Base-by-base conservation (phyloP, 148 eudicot species). In the Persicaria maculosa region DNA sequence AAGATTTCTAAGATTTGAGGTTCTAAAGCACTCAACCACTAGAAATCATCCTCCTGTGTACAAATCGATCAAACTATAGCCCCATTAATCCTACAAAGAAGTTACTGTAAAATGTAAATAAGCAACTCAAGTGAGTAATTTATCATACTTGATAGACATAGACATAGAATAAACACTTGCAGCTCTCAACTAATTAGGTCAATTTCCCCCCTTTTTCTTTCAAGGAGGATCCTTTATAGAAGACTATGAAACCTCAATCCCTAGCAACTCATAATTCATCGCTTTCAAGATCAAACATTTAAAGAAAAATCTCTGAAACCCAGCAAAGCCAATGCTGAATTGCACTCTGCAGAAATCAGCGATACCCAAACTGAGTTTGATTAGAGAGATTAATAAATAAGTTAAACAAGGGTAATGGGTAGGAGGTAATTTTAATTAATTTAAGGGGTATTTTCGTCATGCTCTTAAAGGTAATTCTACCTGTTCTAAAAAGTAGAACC, bases 341-440 rank as follows among this genome's bases (percentile, higher is more conserved):
- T 36, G 70, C n/a, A n/a, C n/a, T n/a, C n/a, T n/a, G n/a, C 40
- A 65, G 70, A 14, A 65, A 40, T 65, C 70, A 65, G 44, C 14
- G 47, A 40, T 4, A 14, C 70, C 70, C 70, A 65, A 31, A 65
- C 43, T 40, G 36, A 40, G 46, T 46, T 14, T 40, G 46, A 65
- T n/a, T n/a, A n/a, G n/a, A n/a, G n/a, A n/a, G n/a, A n/a, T n/a
- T n/a, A n/a, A n/a, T n/a, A n/a, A n/a, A n/a, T n/a, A n/a, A n/a
- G n/a, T n/a, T n/a, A n/a, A n/a, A n/a, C n/a, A n/a, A n/a, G n/a
- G n/a, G n/a, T n/a, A n/a, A n/a, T n/a, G n/a, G n/a, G n/a, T n/a
- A n/a, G n/a, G n/a, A n/a, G n/a, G n/a, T n/a, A n/a, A n/a, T n/a
- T n/a, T n/a, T n/a, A n/a, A n/a, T n/a, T n/a, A n/a, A n/a, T n/a